phyloP scores from a whole-genome alignment of 2,329 filamentous ascomycete species.

The Alternaria solani region DNA sequence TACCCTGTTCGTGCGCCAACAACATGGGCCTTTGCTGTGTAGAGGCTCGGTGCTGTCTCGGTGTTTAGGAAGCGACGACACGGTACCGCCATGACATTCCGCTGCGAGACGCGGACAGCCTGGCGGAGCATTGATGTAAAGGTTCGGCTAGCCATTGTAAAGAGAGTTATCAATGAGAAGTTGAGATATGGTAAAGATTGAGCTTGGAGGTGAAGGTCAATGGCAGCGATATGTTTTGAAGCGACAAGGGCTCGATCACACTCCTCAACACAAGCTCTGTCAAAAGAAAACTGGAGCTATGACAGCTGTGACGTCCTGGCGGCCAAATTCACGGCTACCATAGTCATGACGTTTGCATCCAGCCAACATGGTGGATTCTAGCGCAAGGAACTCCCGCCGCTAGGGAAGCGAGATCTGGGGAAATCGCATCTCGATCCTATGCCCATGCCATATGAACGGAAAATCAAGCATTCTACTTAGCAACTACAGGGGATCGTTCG shows the following conservation, averaged over 20 bases:
- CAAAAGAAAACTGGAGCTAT: slow-evolving; percentile 3
- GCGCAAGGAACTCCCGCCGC: slow-evolving; percentile 23
- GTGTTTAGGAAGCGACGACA: slow-evolving; percentile 50
- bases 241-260: neutral
- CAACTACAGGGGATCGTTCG: no score
- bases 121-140: slow-evolving; percentile 25
- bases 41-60: slow-evolving; percentile 51
- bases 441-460: no score
- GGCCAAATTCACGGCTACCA: neutral
- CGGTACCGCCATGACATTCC: neutral
- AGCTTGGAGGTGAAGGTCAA: neutral
- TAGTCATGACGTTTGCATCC: slow-evolving; percentile 22
- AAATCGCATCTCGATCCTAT: neutral
- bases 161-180: neutral
- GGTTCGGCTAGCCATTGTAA: slow-evolving; percentile 25
- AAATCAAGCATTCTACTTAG: no score
- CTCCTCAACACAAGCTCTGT: neutral
- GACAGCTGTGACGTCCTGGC: slow-evolving; percentile 9
- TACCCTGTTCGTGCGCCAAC: slow-evolving; percentile 51
- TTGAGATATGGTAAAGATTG: neutral
- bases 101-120: slow-evolving; percentile 18
- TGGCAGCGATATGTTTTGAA: neutral
- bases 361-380: slow-evolving; percentile 3
- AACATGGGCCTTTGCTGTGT: slow-evolving; percentile 51
- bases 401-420: slow-evolving; percentile 17